Conservation (phyloP, 176 grass and related monocot genomes). For the Cenchrus purpureus region DNA sequence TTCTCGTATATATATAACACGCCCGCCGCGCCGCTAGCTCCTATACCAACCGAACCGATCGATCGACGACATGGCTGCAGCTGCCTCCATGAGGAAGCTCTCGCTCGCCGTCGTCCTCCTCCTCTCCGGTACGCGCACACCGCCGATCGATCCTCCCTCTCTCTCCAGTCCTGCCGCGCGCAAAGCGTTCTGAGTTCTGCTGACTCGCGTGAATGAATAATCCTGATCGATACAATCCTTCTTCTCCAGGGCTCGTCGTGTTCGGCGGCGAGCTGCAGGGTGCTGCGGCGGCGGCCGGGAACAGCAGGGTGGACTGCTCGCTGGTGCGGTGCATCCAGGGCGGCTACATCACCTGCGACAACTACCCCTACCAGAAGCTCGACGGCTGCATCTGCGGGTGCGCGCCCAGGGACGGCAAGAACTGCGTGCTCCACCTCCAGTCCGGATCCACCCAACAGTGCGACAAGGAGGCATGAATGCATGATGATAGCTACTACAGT, state of each 20-base stretch:
- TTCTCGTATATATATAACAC: neutral
- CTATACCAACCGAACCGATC: neutral
- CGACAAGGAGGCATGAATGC: neutral
- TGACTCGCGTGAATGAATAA: neutral
- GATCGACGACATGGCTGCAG: neutral
- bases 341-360: constrained; percentile 53
- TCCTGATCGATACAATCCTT: neutral
- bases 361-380: constrained; percentile 35
- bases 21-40: neutral
- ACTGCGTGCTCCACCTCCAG: constrained; percentile 46
- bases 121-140: constrained; percentile 14
- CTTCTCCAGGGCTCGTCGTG: constrained; percentile 35
- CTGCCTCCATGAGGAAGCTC: constrained; percentile 28
- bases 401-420: constrained; percentile 24
- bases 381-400: constrained; percentile 52
- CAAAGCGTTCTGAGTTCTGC: neutral
- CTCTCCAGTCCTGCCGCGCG: no score
- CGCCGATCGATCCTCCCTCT: no score
- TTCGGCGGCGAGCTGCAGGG: neutral
- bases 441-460: constrained; percentile 27
- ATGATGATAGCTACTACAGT: neutral
- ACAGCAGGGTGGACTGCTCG: neutral
- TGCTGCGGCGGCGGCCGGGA: neutral
- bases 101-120: constrained; percentile 41
- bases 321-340: constrained; percentile 35